These are phyloP conservation scores for Theileria annulata DNA, from an alignment of 169 alveolate genomes.

Conservation along the genomic window DNA sequence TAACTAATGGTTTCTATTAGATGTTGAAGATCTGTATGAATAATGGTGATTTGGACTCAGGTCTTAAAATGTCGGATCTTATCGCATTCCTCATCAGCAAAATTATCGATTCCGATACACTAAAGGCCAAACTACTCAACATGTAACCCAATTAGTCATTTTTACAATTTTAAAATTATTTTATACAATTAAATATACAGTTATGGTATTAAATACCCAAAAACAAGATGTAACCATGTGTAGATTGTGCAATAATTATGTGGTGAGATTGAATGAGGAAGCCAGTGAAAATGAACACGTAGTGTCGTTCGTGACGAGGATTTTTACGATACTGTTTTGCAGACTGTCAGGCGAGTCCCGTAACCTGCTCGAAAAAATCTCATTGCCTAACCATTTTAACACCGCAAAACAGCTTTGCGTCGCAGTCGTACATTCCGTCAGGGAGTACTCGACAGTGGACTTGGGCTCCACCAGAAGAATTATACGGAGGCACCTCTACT, in stretches of 20 bases:
- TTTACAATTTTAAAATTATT: no score
- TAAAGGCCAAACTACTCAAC: slow-evolving; percentile 1
- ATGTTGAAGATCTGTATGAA: slow-evolving; percentile 2
- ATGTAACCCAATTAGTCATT: not conserved
- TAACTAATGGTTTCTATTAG: no score
- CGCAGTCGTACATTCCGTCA: slow-evolving; percentile 4
- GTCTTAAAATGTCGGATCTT: not conserved
- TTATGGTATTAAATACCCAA: no score
- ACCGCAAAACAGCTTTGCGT: slow-evolving; percentile 30
- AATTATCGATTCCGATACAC: not conserved
- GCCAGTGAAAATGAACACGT: slow-evolving; percentile 46
- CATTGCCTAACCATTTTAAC: slow-evolving; percentile 26
- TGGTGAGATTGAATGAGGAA: slow-evolving; percentile 48
- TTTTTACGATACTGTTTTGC: slow-evolving; percentile 10
- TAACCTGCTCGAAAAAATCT: slow-evolving; percentile 25
- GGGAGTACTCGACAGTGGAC: not conserved
- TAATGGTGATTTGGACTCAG: not conserved
- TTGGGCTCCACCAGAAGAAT: slow-evolving; percentile 10
- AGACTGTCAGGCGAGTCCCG: slow-evolving; percentile 8
- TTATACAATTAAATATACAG: no score
- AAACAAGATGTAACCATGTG: no score
- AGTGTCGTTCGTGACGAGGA: slow-evolving; percentile 16
- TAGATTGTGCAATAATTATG: not conserved
- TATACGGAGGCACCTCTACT: slow-evolving; percentile 5
- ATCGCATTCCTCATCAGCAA: not conserved